Evolutionary conservation across 1,139 yeast genomes (phyloP).

Genomic region (Groenewaldozyma sp.): DNA sequence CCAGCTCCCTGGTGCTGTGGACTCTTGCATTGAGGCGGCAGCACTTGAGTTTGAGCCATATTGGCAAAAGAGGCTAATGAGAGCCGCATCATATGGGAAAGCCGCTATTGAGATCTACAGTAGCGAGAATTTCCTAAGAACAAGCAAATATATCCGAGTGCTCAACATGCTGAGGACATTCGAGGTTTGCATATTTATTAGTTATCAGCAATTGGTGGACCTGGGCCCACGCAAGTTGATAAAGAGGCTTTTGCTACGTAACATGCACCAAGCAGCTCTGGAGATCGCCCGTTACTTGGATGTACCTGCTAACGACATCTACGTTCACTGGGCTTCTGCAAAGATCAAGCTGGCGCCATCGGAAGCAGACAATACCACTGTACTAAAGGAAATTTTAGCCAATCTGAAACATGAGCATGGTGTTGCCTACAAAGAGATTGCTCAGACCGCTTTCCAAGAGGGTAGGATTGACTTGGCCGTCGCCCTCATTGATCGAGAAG

Average conservation of each 20-base stretch:
- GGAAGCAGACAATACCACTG: slow-evolving; percentile 47
- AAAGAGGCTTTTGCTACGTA: slow-evolving; percentile 49
- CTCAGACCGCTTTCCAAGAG: slow-evolving; percentile 69
- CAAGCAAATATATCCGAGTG: slow-evolving; percentile 53
- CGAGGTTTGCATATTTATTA: slow-evolving; percentile 61
- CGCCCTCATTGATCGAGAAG: slow-evolving; percentile 57
- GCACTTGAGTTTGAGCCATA: slow-evolving; percentile 63
- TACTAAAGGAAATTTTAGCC: slow-evolving; percentile 42
- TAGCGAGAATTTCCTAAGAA: slow-evolving; percentile 51
- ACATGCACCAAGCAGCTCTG: slow-evolving; percentile 54
- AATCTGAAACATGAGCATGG: slow-evolving; percentile 35
- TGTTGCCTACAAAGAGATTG: slow-evolving; percentile 54
- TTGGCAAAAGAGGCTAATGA: slow-evolving; percentile 71
- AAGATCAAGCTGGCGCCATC: slow-evolving; percentile 46
- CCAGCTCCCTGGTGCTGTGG: slow-evolving; percentile 52
- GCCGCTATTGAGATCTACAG: slow-evolving; percentile 48
- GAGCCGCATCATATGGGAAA: slow-evolving; percentile 85
- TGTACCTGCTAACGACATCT: slow-evolving; percentile 48
- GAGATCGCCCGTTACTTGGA: slow-evolving; percentile 48
- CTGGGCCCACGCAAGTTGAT: slow-evolving; percentile 43
- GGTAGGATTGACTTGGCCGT: slow-evolving; percentile 68
- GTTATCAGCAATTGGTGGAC: slow-evolving; percentile 40
- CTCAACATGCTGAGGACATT: slow-evolving; percentile 57
- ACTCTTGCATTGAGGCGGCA: slow-evolving; percentile 66
- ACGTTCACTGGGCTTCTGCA: slow-evolving; percentile 73